Evolutionary conservation across 2,329 filamentous ascomycete species (phyloP).

Genomic region (Trichoderma sp.): DNA sequence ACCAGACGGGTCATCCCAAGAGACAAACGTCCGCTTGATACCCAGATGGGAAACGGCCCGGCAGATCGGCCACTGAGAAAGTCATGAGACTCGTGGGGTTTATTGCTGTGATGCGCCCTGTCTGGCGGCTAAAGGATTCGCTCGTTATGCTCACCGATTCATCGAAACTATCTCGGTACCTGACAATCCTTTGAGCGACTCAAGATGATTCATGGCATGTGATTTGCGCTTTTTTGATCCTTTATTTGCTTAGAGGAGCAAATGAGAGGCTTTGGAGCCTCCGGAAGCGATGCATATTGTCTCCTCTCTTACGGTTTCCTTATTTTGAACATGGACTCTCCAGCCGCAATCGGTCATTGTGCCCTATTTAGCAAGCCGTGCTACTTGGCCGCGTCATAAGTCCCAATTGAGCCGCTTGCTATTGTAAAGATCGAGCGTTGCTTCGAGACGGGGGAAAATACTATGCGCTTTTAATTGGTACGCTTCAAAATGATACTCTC

Average conservation of each 20-base stretch:
- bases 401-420: background rate
- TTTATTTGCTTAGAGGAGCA: background rate
- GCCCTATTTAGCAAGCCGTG: background rate
- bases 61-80: slow-evolving; percentile 12
- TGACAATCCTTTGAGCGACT: background rate
- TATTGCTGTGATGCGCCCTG: background rate
- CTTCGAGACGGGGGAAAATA: background rate
- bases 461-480: background rate
- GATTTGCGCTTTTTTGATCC: background rate
- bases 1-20: background rate
- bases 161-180: background rate
- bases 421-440: background rate
- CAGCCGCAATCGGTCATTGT: background rate
- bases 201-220: background rate
- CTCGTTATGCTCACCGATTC: background rate
- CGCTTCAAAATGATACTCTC: background rate
- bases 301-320: background rate
- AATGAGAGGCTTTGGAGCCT: background rate
- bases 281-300: background rate
- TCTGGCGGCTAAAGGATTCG: background rate
- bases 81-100: slow-evolving; percentile 15
- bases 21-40: background rate
- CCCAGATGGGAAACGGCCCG: slow-evolving; percentile 7
- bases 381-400: background rate
- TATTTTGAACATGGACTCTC: background rate